phyloP scores from a whole-genome alignment of 2,329 filamentous ascomycete genomes.

The Trichophyton simii region DNA sequence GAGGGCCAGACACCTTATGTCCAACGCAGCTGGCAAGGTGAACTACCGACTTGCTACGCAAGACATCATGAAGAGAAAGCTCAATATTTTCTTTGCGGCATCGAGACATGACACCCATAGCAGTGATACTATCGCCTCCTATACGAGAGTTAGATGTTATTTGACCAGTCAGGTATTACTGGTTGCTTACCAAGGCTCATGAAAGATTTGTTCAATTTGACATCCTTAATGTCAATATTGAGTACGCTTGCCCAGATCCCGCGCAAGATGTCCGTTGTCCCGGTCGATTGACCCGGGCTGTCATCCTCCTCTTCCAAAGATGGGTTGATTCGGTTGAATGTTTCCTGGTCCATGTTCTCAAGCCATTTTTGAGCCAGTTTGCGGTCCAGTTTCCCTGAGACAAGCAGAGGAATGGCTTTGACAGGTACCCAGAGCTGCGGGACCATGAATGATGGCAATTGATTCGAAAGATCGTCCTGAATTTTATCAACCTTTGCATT shows the following conservation, averaged over 20 bases:
- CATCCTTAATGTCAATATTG: constrained; percentile 23
- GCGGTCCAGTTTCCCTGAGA: constrained; percentile 14
- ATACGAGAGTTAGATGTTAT: constrained; percentile 13
- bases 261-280: constrained; percentile 12
- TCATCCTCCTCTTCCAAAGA: constrained; percentile 18
- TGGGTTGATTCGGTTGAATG: constrained; percentile 30
- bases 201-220: constrained; percentile 25
- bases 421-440: constrained; percentile 11
- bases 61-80: constrained; percentile 37
- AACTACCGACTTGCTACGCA: constrained; percentile 36
- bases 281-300: constrained; percentile 10
- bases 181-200: constrained; percentile 21
- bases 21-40: constrained; percentile 24
- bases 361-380: constrained; percentile 34
- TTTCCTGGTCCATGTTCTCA: constrained; percentile 28
- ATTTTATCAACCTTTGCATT: constrained; percentile 21
- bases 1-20: constrained; percentile 18
- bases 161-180: background rate
- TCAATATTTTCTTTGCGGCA: constrained; percentile 36
- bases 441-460: constrained; percentile 17
- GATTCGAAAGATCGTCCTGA: constrained; percentile 29
- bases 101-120: constrained; percentile 38
- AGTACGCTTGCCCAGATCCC: constrained; percentile 26
- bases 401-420: constrained; percentile 10
- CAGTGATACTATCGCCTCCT: constrained; percentile 40